Conservation (phyloP, 2,329 filamentous ascomycete genomes). For the Penicillium sp. region DNA sequence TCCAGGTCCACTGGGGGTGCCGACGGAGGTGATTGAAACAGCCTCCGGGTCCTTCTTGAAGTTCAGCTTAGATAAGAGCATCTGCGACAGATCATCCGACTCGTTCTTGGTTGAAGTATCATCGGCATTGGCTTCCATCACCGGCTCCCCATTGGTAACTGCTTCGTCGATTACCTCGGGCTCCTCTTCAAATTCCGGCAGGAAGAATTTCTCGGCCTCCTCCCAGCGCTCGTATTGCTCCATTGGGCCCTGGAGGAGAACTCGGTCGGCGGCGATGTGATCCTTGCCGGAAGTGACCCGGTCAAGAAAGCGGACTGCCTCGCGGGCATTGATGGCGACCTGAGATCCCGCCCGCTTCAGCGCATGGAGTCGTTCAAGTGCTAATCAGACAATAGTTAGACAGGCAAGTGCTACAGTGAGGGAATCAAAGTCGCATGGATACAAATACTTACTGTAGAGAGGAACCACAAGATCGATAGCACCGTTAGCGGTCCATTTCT, state of each 20-base stretch:
- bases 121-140: conserved; percentile 20
- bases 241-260: conserved; percentile 50
- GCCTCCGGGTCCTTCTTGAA: conserved; percentile 44
- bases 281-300: conserved; percentile 50
- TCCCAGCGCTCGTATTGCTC: conserved; percentile 50
- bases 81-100: conserved; percentile 45
- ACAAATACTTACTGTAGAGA: conserved; percentile 47
- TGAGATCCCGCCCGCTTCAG: conserved; percentile 47
- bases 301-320: conserved; percentile 53
- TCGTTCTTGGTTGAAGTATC: conserved; percentile 11
- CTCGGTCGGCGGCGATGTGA: conserved; percentile 41
- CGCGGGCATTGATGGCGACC: conserved; percentile 50
- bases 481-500: conserved; percentile 51
- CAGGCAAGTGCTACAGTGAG: conserved; percentile 10
- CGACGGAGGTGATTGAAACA: conserved; percentile 41
- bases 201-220: conserved; percentile 47
- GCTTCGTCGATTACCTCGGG: conserved; percentile 26
- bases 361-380: conserved; percentile 47
- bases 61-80: conserved; percentile 49
- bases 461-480: conserved; percentile 52
- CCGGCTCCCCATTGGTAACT: conserved; percentile 16
- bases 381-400: conserved; percentile 27
- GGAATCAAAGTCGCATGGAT: neutral
- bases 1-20: conserved; percentile 42
- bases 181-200: conserved; percentile 46